phyloP scores from a whole-genome alignment of 2,329 filamentous ascomycete species.

The Talaromyces pinophilus region DNA sequence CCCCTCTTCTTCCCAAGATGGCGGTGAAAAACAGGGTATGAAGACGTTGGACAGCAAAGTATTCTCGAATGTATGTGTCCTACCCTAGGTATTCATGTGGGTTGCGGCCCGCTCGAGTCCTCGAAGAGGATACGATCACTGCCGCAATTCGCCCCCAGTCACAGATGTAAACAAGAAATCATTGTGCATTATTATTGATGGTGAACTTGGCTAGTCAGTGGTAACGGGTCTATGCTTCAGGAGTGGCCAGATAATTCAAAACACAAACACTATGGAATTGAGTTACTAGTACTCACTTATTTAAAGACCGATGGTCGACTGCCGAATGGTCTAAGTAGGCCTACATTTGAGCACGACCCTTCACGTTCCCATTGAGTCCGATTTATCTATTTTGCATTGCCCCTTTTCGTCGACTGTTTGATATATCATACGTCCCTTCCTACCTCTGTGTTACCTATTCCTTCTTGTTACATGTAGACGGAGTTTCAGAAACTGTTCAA shows the following conservation, averaged over 20 bases:
- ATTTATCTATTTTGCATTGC: conserved; percentile 8
- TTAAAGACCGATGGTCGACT: neutral
- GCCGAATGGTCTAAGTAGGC: neutral
- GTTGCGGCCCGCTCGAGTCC: conserved; percentile 5
- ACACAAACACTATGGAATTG: neutral
- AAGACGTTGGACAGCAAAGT: conserved; percentile 14
- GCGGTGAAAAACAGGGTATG: conserved; percentile 17
- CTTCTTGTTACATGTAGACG: neutral
- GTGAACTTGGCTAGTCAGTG: neutral
- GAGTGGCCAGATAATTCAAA: conserved; percentile 1
- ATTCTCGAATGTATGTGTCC: conserved; percentile 13
- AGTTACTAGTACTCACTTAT: neutral
- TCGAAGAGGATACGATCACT: neutral
- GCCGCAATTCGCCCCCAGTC: conserved; percentile 13
- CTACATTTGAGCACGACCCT: conserved; percentile 1
- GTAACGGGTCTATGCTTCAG: neutral
- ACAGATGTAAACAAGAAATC: neutral
- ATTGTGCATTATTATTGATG: neutral
- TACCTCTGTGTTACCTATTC: neutral
- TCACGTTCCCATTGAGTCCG: neutral
- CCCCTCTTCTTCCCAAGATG: conserved; percentile 1
- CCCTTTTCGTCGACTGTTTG: neutral
- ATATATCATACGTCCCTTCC: conserved; percentile 2
- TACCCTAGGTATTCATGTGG: neutral
- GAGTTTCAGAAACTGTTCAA: neutral